Base-by-base conservation (phyloP, 1,284 basidiomycete species). In the Singerocomus rubriflavus region DNA sequence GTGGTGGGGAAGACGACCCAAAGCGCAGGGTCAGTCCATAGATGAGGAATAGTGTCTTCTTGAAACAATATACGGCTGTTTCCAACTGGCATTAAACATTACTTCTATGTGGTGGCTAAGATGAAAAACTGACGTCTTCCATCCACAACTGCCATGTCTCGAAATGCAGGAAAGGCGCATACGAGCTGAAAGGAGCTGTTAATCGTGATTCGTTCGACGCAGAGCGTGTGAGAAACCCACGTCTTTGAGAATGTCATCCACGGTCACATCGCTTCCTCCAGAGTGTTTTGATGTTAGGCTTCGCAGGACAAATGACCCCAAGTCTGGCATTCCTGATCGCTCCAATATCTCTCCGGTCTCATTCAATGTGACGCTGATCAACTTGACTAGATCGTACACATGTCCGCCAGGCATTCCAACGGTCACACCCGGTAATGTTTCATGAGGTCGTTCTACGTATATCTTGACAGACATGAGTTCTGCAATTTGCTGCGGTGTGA, bases 21-120 rank as follows among this genome's bases (percentile, higher is more conserved):
- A 91, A 88, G 33, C 87, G 81, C 34, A 85, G 66, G 16, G 70
- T 71, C 47, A 94, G 71, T 7, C 83, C 83, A 54, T 89, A 81
- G 37, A 93, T 73, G 36, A 95, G 78, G 68, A 93, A 91, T 29
- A 95, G 73, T 2, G 89, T 91, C 62, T 94, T 93, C 69, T 93
- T 94, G 76, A 92, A 91, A 62, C 91, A 80, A 68, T 91, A 93
- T 10, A 93, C 78, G 8, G 80, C 88, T 91, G 57, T 43, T 59
- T 41, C 27, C 37, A 43, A 47, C 27, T 14, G 34, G 30, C 48
- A 53, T 55, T 36, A 27, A 40, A 52, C 33, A 46, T 14, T 25
- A 34, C 40, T 41, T 49, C 16, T 21, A 33, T 25, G 21, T 21
- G 21, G 21, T 21, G 34, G 44, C 30, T 29, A 52, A 46, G 38